Base-by-base conservation (phyloP, 768 basidiomycete species). In the Serendipita sp. region DNA sequence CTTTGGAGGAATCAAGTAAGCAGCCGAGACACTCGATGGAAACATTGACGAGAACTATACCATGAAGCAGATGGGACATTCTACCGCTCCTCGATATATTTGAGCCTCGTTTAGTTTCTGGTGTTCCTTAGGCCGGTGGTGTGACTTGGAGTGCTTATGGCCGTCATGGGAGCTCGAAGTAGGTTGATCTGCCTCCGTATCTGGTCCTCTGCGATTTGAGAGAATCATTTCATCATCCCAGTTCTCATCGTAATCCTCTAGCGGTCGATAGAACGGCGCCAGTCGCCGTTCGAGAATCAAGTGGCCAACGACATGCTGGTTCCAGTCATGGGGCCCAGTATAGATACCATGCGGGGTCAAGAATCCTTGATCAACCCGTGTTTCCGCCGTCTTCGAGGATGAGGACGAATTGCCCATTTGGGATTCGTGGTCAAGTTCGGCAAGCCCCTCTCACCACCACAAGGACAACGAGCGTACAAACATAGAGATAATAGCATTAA, bases 11-110 rank as follows among this genome's bases (percentile, higher is more conserved):
- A 60, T 31, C 34, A 36, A 62, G 31, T 70, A 48, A 70, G 70
- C 55, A 65, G 66, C 64, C 63, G 33, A 63, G 64, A 55, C 18
- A 48, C 23, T 23, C 66, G 67, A 64, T n/a, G 45, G 64, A 43
- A 53, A 68, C 62, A 66, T 67, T 69, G 44, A 44, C 16, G 60
- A 67, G 69, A 64, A 65, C 83, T 86, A 72, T 69, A 90, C 95
- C 74, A 98, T 79, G 76, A 98, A 97, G 76, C 94, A 99, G 66
- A 99, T 96, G 27, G 96, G 96, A 77, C 96, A 99, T 72, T 99
- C 96, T 16, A 86, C 78, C 16, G 93, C 91, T 33, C 84, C 84
- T 66, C 83, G 77, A 75, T 95, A 97, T 37, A 94, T 78, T 66
- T 84, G 81, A 45, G 86, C 89, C 71, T 94, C 92, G 64, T 85